Base-by-base conservation (phyloP, 257 asterid genomes). In the Salvia rosmarinus region DNA sequence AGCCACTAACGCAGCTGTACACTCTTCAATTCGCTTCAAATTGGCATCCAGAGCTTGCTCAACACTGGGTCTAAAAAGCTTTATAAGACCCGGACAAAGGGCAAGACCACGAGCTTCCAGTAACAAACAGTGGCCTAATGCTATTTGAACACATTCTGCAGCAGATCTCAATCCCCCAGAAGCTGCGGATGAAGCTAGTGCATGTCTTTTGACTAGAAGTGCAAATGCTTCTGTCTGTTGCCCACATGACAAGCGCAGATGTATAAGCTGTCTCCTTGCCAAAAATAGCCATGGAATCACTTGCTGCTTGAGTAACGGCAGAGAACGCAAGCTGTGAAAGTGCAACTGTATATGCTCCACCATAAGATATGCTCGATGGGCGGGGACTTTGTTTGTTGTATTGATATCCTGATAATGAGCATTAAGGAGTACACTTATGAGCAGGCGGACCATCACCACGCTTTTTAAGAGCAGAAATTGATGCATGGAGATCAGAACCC, bases 401-500 rank as follows among this genome's bases (percentile, higher is more conserved):
- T 70, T 88, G 99, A 83, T 88, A 91, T 80, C 96, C 89, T 91
- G 95, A 67, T 80, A 91, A 82, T 95, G 99, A 21, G 99, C 99
- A 82, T 83, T 85, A 37, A 91, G 96, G 42, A 95, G 96, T 82
- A 95, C 81, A 64, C 83, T n/a, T 85, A 77, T 95, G 98, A 61
- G 99, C 99, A 44, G 98, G 99, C 25, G 99, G 86, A 43, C 98
- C 96, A 80, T 95, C 99, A 64, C 99, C 99, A 21, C 91, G 98
- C 73, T 73, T 85, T 84, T 95, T 91, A 78, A 95, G 99, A 67
- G 99, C 95, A 61, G 85, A 84, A 77, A 95, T 92, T 56, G 98
- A 90, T 57, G 95, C 88, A 34, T 97, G 99, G 68, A 95, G 99
- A 86, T 95, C 99, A 39, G 86, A 82, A 57, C 99, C 97, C 67